Conservation (phyloP, 371 early-diverging fungal species). For the Lichtheimia corymbifera region DNA sequence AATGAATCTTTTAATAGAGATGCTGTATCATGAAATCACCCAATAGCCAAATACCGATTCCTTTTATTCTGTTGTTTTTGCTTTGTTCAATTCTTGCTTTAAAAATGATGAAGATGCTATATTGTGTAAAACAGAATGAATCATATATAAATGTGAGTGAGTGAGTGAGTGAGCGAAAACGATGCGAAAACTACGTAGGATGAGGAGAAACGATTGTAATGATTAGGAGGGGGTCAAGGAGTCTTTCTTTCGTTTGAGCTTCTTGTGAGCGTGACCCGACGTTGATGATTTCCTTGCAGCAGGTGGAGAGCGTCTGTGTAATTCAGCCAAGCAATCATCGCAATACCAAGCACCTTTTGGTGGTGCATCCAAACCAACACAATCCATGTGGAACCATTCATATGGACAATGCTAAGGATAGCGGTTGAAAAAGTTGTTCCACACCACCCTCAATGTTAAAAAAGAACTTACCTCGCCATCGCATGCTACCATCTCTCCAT, state of each 20-base stretch:
- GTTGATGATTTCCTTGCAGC: background rate
- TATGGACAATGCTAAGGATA: constrained; percentile 52
- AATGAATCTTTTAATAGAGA: constrained; percentile 21
- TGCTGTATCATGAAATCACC: constrained; percentile 47
- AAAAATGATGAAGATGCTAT: no score
- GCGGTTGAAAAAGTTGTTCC: background rate
- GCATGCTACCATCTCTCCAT: constrained; percentile 97
- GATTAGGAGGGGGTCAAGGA: constrained; percentile 6
- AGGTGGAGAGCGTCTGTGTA: background rate
- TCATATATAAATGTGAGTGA: no score
- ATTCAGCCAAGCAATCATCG: constrained; percentile 62
- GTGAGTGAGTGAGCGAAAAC: no score
- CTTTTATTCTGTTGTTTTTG: no score
- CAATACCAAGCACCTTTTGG: constrained; percentile 95
- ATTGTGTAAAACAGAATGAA: no score
- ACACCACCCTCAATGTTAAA: no score
- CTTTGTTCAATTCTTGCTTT: no score
- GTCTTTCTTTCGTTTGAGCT: constrained; percentile 12
- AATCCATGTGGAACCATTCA: constrained; percentile 96
- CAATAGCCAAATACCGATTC: constrained; percentile 20
- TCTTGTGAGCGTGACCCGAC: constrained; percentile 3
- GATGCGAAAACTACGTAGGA: background rate
- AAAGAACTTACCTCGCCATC: constrained; percentile 77
- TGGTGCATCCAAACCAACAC: constrained; percentile 82
- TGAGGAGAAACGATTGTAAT: background rate